Base-by-base conservation (phyloP, 139 green algal genomes). In the Gonium pectorale region DNA sequence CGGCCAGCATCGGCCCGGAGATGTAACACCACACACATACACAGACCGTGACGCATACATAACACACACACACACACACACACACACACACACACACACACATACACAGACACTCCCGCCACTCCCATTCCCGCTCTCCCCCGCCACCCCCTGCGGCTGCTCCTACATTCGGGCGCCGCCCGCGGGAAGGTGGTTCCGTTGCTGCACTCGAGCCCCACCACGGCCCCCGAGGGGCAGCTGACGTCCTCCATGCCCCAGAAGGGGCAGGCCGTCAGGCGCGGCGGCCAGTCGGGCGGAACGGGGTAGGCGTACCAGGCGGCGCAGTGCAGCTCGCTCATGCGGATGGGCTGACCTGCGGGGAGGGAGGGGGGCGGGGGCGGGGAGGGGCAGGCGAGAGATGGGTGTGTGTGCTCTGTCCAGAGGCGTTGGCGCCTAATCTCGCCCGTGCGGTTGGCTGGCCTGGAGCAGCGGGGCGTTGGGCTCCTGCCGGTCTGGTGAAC, bases 161-260 rank as follows among this genome's bases (percentile, higher is more conserved):
- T n/a, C n/a, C n/a, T n/a, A n/a, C n/a, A n/a, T n/a, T n/a, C n/a
- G n/a, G n/a, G n/a, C n/a, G n/a, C n/a, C n/a, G 11, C 13, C 46
- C 13, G 11, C 13, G 46, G 46, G 41, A 77, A 77, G 68, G 13
- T 77, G 43, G 21, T 54, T 38, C 26, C 13, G 41, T 77, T 77
- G 29, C 43, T 77, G 68, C 68, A 77, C 68, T 77, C 43, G 26
- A 77, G 4, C 1, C 68, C 74, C 15, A n/a, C 40, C 40, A 41
- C 40, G 1, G n/a, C 41, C 19, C 59, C 27, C 29, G 41, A 77
- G 5, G 68, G 44, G 27, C 68, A 77, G 68, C 26, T 41, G 33
- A 60, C 41, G 44, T 77, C 68, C 68, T 77, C 73, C 73, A 82
- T 82, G 27, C 74, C 74, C 59, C 59, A 72, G 54, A 71, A 82